Percentiles rank a stretch among this genome's conserved stretches.
Conservation (phyloP, 352 stramenopile species). For the Thalassiosira livingstoniorum region DNA sequence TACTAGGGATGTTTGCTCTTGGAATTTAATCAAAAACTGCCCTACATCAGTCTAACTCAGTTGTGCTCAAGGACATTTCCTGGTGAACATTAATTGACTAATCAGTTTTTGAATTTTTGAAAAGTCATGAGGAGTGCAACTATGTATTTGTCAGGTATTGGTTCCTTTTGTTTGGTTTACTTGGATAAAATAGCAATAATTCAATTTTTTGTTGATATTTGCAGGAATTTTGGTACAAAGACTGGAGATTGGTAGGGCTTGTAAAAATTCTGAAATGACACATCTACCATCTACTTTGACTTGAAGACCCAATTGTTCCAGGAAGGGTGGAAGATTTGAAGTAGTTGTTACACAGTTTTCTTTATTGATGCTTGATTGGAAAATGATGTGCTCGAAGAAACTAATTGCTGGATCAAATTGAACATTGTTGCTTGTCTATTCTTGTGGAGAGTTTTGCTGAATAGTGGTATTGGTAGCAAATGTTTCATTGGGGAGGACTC, state of each 20-base stretch:
- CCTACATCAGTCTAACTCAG: constrained; percentile 2
- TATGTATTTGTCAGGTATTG: constrained; percentile 17
- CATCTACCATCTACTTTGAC: constrained; percentile 22
- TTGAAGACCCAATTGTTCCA: constrained; percentile 5
- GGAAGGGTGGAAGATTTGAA: constrained; percentile 13
- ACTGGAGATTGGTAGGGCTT: constrained; percentile 2
- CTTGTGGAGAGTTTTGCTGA: constrained; percentile 21
- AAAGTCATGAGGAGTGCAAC: constrained; percentile 1
- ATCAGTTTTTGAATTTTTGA: neutral
- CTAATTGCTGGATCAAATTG: constrained; percentile 1
- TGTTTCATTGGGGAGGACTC: neutral
- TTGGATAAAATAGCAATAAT: constrained; percentile 24
- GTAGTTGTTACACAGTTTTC: constrained; percentile 10
- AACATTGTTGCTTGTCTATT: neutral
- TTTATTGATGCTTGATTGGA: constrained; percentile 8
- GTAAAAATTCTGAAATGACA: constrained; percentile 19
- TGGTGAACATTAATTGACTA: constrained; percentile 15
- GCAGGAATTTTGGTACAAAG: constrained; percentile 16
- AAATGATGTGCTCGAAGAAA: neutral
- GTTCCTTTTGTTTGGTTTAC: too few relatives aligned
- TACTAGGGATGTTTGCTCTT: neutral
- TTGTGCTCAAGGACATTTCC: neutral
- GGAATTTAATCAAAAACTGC: constrained; percentile 12
- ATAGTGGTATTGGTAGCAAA: constrained; percentile 13
- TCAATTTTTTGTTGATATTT: constrained; percentile 22